A percentile compares a stretch with the other conserved stretches of the same genome.
phyloP scores from a whole-genome alignment of 2,329 filamentous ascomycete genomes.

The Neonectria magnoliae region DNA sequence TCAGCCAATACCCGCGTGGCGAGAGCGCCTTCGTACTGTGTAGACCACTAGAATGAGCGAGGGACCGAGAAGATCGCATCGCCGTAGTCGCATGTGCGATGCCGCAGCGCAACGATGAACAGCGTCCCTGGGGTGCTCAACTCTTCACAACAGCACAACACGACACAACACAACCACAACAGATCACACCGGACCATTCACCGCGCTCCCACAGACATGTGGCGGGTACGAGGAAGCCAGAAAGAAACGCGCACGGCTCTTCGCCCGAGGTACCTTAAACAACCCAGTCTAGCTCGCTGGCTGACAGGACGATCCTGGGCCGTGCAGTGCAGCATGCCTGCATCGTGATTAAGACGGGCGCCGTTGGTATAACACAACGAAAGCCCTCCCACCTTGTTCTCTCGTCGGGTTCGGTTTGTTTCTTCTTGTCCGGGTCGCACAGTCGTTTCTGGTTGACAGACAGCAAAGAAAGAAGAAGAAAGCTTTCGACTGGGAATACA shows the following conservation, averaged over 20 bases:
- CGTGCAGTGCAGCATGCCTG: not conserved
- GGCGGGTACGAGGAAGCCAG: constrained; percentile 40
- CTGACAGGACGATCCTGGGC: constrained; percentile 4
- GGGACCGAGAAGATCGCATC: not conserved
- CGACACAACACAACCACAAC: constrained; percentile 12
- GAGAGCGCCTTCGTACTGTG: not conserved
- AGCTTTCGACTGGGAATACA: constrained; percentile 4
- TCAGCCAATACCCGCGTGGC: not conserved
- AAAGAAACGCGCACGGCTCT: constrained; percentile 37
- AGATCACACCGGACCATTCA: constrained; percentile 8
- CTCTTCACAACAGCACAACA: not conserved
- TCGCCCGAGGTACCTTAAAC: constrained; percentile 3
- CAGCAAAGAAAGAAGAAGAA: not conserved
- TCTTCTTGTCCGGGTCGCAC: constrained; percentile 14
- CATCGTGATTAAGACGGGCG: constrained; percentile 1
- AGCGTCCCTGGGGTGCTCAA: not conserved
- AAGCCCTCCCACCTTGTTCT: not conserved
- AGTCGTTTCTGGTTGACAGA: constrained; percentile 16
- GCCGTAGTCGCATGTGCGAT: not conserved
- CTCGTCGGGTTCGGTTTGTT: constrained; percentile 9
- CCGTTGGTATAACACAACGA: constrained; percentile 18
- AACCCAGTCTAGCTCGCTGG: not conserved
- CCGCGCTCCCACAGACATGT: constrained; percentile 32
- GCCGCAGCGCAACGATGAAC: not conserved
- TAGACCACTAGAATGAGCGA: no score